Evolutionary conservation across 352 stramenopile genomes (phyloP).

Genomic region (Phytophthora megakarya): DNA sequence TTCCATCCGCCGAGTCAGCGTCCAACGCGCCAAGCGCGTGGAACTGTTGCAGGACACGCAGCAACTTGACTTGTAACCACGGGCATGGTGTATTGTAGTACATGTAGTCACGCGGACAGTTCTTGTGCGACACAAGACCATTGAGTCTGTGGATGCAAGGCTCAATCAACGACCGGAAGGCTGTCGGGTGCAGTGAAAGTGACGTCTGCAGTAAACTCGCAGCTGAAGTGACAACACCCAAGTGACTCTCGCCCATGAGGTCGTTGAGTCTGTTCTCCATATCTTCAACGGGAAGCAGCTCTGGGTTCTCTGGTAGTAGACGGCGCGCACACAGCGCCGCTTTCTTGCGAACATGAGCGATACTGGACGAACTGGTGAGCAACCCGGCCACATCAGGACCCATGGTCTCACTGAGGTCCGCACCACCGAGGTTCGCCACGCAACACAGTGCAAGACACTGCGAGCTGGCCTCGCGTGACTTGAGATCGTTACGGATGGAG

Average conservation of each 20-base stretch:
- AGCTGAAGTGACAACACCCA: constrained; percentile 94
- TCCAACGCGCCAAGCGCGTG: constrained; percentile 55
- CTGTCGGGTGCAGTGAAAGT: constrained; percentile 85
- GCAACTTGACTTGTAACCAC: constrained; percentile 94
- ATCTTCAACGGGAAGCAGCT: constrained; percentile 88
- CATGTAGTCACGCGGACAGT: constrained; percentile 94
- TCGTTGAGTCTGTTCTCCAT: constrained; percentile 65
- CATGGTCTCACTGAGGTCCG: constrained; percentile 95
- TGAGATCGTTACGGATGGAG: constrained; percentile 97
- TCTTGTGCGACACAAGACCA: constrained; percentile 93
- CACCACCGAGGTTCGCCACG: constrained; percentile 95
- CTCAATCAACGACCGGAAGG: constrained; percentile 93
- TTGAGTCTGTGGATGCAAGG: constrained; percentile 93
- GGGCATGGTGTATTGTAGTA: constrained; percentile 97
- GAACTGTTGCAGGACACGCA: constrained; percentile 95
- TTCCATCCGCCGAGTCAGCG: constrained; percentile 38
- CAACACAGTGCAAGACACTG: constrained; percentile 96
- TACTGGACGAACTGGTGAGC: constrained; percentile 91
- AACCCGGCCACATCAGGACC: constrained; percentile 93
- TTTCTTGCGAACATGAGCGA: constrained; percentile 97
- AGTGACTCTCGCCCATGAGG: constrained; percentile 92
- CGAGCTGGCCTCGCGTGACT: constrained; percentile 77
- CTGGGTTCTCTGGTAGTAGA: constrained; percentile 92
- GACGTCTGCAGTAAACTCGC: constrained; percentile 92
- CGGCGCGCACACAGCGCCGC: constrained; percentile 94